Conservation (phyloP, 345 rosid species). For the Viola odorata region DNA sequence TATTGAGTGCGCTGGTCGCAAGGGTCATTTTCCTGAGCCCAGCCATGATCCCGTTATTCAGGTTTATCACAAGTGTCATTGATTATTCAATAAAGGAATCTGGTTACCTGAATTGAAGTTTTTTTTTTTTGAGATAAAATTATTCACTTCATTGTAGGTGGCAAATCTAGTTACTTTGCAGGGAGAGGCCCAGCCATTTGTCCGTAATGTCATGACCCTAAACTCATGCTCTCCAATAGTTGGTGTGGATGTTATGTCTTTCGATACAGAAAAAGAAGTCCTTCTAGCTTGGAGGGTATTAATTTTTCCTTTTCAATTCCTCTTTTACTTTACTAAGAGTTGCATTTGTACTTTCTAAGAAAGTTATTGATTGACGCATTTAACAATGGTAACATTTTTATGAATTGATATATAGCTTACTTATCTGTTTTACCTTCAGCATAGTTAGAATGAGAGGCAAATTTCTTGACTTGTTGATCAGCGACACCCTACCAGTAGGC, state of each 20-base stretch:
- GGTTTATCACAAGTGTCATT: constrained; percentile 33
- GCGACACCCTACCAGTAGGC: too few relatives aligned
- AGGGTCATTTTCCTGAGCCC: constrained; percentile 99
- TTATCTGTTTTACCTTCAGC: too few relatives aligned
- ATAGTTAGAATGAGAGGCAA: too few relatives aligned
- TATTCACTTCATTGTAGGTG: constrained; percentile 38
- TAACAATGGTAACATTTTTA: neutral
- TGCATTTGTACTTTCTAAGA: too few relatives aligned
- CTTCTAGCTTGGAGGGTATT: constrained; percentile 96
- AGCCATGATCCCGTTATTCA: constrained; percentile 96
- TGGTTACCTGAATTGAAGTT: constrained; percentile 6
- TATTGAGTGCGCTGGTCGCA: constrained; percentile 98
- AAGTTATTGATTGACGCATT: neutral
- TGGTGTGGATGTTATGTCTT: constrained; percentile 94
- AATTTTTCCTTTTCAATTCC: constrained; percentile 15
- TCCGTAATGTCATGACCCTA: constrained; percentile 94
- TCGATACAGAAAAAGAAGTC: constrained; percentile 82
- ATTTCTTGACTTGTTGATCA: too few relatives aligned
- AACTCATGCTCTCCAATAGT: constrained; percentile 87
- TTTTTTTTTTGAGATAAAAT: constrained; percentile 17
- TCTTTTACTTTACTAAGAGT: neutral
- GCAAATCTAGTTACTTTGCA: constrained; percentile 92
- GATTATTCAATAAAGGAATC: constrained; percentile 5
- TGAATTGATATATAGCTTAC: too few relatives aligned
- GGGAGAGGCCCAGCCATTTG: constrained; percentile 81